Evolutionary conservation across 176 grass and related monocot species (phyloP).

Genomic region (Guadua angustifolia): DNA sequence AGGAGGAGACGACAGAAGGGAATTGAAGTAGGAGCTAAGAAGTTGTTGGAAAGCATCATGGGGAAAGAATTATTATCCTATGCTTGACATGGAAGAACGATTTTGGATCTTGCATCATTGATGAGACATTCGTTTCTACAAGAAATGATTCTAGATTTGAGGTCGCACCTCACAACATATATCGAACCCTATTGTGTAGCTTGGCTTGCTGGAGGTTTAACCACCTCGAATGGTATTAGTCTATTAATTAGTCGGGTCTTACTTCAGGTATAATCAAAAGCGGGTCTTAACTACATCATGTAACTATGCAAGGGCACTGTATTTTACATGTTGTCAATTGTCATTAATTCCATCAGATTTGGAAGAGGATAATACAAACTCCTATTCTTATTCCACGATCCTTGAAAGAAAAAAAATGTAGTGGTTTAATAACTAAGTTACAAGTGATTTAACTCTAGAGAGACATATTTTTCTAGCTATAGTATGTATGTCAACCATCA

Average conservation of each 20-base stretch:
- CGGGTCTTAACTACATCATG: background rate
- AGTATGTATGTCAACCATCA: background rate
- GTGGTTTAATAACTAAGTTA: background rate
- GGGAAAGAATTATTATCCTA: constrained; percentile 6
- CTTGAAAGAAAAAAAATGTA: background rate
- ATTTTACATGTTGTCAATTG: background rate
- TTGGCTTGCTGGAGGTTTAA: background rate
- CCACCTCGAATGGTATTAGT: background rate
- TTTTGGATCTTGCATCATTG: constrained; percentile 27
- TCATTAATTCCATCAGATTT: background rate
- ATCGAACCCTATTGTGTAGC: background rate
- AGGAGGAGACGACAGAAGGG: constrained; percentile 31
- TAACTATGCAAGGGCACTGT: background rate
- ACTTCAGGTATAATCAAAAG: background rate
- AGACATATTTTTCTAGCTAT: background rate
- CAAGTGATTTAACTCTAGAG: background rate
- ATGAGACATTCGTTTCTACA: background rate
- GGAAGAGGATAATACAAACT: background rate
- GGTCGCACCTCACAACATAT: background rate
- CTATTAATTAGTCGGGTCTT: background rate
- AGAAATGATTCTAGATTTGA: background rate
- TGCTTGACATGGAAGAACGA: background rate
- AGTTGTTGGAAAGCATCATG: constrained; percentile 52
- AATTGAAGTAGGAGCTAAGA: constrained; percentile 30
- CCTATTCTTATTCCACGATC: background rate